Base-by-base conservation (phyloP, 768 basidiomycete species). In the Tephrocybe sp. region DNA sequence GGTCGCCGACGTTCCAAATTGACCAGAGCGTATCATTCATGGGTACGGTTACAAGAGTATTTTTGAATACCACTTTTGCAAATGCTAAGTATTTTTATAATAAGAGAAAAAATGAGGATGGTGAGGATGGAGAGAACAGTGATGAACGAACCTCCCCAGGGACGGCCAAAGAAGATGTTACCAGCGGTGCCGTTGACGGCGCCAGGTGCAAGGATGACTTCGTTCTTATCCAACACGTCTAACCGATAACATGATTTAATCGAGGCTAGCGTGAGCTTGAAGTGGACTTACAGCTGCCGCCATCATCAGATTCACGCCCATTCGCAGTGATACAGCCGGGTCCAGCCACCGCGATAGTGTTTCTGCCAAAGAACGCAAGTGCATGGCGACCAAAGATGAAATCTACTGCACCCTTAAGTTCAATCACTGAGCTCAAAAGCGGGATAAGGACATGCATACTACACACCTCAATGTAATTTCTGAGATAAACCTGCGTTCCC, bases 51-150 rank as follows among this genome's bases (percentile, higher is more conserved):
- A 80, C 62, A 38, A 67, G 54, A 1, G 76, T 78, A 58, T 73
- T 73, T 39, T 75, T 73, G 68, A 73, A 78, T 33, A 79, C 71
- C 13, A 81, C 78, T 60, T 76, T 76, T 6, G 76, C 74, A 40
- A 62, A 76, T 57, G 72, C 76, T 73, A 42, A n/a, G n/a, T n/a
- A n/a, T n/a, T n/a, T n/a, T 39, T 38, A 53, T 36, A 26, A 26
- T 20, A 13, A 10, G 23, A n/a, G 39, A 17, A 33, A 33, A 46
- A 38, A 51, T 17, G 20, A n/a, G 36, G 6, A 36, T 46, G 17
- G 31, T 51, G 13, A n/a, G 30, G 40, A 53, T 32, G 32, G 35
- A 20, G 7, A 19, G 34, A 19, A 13, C 11, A 43, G 22, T 30
- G 26, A 44, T 10, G 13, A 17, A 54, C 71, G 54, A 51, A 75